phyloP scores from a whole-genome alignment of 2,329 filamentous ascomycete genomes.

The Colletotrichum liaoningense region DNA sequence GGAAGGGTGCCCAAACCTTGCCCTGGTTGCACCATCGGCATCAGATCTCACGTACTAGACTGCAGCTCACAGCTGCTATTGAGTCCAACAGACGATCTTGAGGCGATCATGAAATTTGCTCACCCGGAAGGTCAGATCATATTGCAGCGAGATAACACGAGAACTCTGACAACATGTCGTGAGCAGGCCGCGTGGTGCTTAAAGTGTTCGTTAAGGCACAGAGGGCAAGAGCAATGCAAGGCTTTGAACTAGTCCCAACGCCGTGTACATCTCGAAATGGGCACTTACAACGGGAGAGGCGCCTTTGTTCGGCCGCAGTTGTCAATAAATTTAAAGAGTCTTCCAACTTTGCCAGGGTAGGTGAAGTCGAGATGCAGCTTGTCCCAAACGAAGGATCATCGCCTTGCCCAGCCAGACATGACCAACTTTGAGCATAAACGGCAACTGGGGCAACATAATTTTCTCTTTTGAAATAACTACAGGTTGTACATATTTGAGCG shows the following conservation, averaged over 20 bases:
- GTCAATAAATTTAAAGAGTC: neutral
- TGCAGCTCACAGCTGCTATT: neutral
- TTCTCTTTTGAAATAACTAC: neutral
- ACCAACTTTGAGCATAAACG: neutral
- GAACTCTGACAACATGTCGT: neutral
- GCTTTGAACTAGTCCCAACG: too few relatives aligned
- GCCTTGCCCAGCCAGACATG: neutral
- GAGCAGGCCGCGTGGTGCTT: neutral
- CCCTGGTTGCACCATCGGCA: neutral
- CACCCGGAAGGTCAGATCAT: neutral
- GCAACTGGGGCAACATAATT: neutral
- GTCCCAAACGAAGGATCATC: neutral
- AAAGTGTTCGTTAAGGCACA: neutral
- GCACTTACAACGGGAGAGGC: neutral
- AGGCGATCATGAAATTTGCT: neutral
- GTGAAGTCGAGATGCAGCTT: neutral
- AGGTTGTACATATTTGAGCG: neutral
- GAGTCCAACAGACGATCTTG: neutral
- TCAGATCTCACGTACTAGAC: neutral
- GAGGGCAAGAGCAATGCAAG: too few relatives aligned
- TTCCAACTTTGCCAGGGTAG: neutral
- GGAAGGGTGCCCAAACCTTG: neutral
- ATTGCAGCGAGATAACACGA: neutral
- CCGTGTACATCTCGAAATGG: neutral
- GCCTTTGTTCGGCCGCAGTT: too few relatives aligned